Evolutionary conservation across 306 rosid species (phyloP), one percentile per base, ranked within the genome.

Genomic region (Cercis canadensis): DNA sequence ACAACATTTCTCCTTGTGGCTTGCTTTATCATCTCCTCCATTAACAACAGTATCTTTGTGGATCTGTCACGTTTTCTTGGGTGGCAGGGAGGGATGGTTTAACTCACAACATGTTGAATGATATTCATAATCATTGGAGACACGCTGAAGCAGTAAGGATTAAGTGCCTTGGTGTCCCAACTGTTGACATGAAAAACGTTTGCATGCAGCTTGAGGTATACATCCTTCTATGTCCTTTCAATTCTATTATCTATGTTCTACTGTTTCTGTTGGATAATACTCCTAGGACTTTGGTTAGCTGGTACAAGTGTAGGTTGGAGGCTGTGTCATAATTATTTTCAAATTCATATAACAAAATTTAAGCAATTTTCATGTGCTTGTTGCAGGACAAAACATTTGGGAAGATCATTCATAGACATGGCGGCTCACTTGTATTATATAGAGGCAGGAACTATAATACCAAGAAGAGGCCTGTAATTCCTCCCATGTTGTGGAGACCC

Each of bases 81-180:
- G n/a, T 74, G 70, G 75, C 75, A 94, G 98, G 97, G 57, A 82
- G 98, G 75, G 98, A 94, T 75, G 97, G 98, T 56, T 87, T 94
- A 73, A 94, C 98, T 62, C 96, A 94, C 78, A 94, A 90, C 67
- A 94, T 94, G 98, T 77, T 94, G 72, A 86, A 78, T 76, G 96
- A 79, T 76, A 90, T 94, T 77, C 93, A 87, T 64, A 86, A 86
- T 70, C 88, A 87, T 47, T 94, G 98, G 98, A 90, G 83, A 71
- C 81, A 72, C 67, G 77, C 84, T 15, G 98, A 90, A 70, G 95
- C 86, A 18, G n/a, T n/a, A n/a, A n/a, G n/a, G n/a, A n/a, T n/a
- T n/a, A n/a, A n/a, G n/a, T n/a, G n/a, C n/a, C n/a, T n/a, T n/a
- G n/a, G n/a, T n/a, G n/a, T n/a, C n/a, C n/a, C n/a, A n/a, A n/a